phyloP scores from a whole-genome alignment of 1,139 yeast genomes.

The Lodderomyces beijingensis region DNA sequence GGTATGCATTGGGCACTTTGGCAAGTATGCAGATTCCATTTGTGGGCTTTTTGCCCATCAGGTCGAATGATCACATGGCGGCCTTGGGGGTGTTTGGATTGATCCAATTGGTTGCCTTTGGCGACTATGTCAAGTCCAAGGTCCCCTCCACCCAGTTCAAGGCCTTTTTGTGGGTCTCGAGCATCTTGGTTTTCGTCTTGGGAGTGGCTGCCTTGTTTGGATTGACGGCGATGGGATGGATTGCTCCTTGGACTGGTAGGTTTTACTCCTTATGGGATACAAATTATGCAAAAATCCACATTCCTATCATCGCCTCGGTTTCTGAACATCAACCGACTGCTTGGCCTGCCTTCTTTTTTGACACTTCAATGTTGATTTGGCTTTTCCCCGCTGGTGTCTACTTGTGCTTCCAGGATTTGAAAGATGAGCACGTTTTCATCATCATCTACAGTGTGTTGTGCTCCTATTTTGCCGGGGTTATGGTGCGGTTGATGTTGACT shows the following conservation, averaged over 20 bases:
- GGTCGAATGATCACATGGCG: constrained; percentile 98
- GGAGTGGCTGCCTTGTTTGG: constrained; percentile 72
- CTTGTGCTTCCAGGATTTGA: constrained; percentile 81
- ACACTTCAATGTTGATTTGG: constrained; percentile 91
- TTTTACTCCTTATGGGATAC: constrained; percentile 99
- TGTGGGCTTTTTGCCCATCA: constrained; percentile 94
- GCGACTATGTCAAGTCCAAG: constrained; percentile 72
- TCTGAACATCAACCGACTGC: constrained; percentile 99
- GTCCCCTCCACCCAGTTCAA: constrained; percentile 74
- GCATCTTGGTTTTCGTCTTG: constrained; percentile 49
- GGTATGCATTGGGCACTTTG: constrained; percentile 95
- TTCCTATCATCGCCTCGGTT: constrained; percentile 97
- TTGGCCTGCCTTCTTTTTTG: constrained; percentile 98
- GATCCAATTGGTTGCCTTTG: constrained; percentile 84
- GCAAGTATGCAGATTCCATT: constrained; percentile 99
- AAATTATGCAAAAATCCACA: constrained; percentile 93
- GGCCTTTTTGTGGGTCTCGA: constrained; percentile 60
- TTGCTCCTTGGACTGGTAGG: constrained; percentile 99
- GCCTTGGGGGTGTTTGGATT: constrained; percentile 97
- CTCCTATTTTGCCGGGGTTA: constrained; percentile 97
- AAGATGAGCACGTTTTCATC: constrained; percentile 89
- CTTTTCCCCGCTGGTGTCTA: constrained; percentile 97
- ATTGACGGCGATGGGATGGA: constrained; percentile 85
- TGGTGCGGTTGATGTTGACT: constrained; percentile 97
- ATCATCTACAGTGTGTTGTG: constrained; percentile 88